Evolutionary conservation across 257 asterid genomes (phyloP).

Genomic region (Thymus quinquecostatus): DNA sequence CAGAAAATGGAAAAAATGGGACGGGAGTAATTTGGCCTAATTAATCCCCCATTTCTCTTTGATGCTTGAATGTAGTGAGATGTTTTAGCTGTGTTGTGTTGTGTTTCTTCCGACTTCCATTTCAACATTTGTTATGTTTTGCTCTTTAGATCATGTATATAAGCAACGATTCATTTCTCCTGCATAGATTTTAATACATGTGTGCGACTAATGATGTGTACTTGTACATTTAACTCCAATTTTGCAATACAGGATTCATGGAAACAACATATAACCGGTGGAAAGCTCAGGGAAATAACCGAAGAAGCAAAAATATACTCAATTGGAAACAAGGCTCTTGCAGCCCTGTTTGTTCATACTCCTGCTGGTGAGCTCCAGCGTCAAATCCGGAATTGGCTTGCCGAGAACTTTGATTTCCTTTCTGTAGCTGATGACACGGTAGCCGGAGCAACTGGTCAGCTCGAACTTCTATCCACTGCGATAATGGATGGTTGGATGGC

Average conservation of each 20-base stretch:
- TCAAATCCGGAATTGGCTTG: constrained; percentile 97
- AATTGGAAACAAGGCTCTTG: constrained; percentile 87
- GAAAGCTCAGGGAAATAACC: constrained; percentile 93
- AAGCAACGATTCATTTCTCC: constrained; percentile 6
- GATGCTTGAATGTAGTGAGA: constrained; percentile 7
- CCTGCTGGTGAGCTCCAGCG: constrained; percentile 99
- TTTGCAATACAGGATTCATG: constrained; percentile 71
- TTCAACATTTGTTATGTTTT: neutral
- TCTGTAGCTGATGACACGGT: constrained; percentile 76
- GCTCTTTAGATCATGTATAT: neutral
- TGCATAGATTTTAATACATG: neutral
- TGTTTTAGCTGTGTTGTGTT: neutral
- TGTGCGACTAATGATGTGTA: constrained; percentile 18
- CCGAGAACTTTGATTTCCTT: constrained; percentile 92
- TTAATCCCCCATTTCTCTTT: neutral
- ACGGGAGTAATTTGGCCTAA: neutral
- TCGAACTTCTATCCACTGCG: constrained; percentile 98
- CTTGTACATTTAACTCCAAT: constrained; percentile 31
- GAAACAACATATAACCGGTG: constrained; percentile 98
- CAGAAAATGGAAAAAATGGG: neutral
- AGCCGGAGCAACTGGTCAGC: constrained; percentile 93
- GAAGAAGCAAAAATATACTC: constrained; percentile 93
- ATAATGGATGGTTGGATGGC: constrained; percentile 99
- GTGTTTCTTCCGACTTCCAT: neutral
- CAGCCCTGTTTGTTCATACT: constrained; percentile 95